A percentile compares a stretch with the other conserved stretches of the same genome.
phyloP scores from a whole-genome alignment of 768 basidiomycete species.

The Mycena epipterygia region DNA sequence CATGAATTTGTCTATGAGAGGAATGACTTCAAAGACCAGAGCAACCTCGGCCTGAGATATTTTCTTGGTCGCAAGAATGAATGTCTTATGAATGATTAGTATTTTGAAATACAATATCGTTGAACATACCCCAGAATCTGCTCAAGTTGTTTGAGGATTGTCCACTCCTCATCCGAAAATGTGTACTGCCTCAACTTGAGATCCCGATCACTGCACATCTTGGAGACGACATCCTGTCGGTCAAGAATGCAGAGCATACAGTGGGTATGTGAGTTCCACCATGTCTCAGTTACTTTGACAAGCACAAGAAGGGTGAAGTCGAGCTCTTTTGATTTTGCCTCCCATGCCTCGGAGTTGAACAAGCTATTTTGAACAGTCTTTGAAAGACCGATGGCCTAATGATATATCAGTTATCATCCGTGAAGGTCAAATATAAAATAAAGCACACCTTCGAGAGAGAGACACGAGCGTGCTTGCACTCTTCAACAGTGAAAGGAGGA shows the following conservation, averaged over 20 bases:
- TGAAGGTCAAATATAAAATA: too few relatives aligned
- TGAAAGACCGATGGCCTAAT: too few relatives aligned
- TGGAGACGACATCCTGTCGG: background rate
- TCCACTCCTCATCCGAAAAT: conserved; percentile 7
- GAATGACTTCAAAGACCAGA: conserved; percentile 16
- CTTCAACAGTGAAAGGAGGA: too few relatives aligned
- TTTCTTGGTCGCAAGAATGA: background rate
- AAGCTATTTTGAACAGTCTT: too few relatives aligned
- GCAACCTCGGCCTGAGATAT: background rate
- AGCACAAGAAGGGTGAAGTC: background rate
- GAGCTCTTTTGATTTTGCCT: conserved; percentile 8
- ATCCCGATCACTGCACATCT: conserved; percentile 9
- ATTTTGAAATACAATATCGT: background rate
- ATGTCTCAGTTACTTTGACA: conserved; percentile 2
- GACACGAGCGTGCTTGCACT: too few relatives aligned
- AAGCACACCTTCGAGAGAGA: too few relatives aligned
- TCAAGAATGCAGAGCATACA: conserved; percentile 3
- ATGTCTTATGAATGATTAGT: background rate
- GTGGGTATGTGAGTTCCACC: conserved; percentile 5
- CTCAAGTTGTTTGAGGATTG: conserved; percentile 5
- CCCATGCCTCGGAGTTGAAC: too few relatives aligned
- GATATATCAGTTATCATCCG: too few relatives aligned
- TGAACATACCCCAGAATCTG: conserved; percentile 1
- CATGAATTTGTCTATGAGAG: conserved; percentile 13
- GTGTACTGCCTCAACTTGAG: conserved; percentile 4